These are phyloP conservation scores for Penicillium verrucosum DNA, from an alignment of 2,329 filamentous ascomycete genomes.

Conservation along the genomic window DNA sequence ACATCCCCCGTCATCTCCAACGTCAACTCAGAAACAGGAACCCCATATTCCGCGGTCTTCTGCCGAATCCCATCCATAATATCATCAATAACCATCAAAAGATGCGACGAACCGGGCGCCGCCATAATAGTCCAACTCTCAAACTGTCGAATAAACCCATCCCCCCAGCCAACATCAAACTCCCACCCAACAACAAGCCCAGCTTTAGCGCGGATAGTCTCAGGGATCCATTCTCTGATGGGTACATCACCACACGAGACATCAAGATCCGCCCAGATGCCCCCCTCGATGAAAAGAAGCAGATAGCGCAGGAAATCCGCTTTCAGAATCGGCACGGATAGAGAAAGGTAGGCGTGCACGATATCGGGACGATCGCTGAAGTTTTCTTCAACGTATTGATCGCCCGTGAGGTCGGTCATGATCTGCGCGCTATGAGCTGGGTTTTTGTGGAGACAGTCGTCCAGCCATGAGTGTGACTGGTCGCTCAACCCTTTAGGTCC, in stretches of 20 bases:
- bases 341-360: neutral
- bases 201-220: neutral
- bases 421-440: neutral
- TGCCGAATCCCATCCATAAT: slow-evolving; percentile 3
- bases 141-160: slow-evolving; percentile 5
- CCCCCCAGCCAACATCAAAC: slow-evolving; percentile 5
- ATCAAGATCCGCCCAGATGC: slow-evolving; percentile 6
- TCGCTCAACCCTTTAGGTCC: slow-evolving; percentile 1
- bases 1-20: slow-evolving; percentile 1
- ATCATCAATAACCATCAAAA: slow-evolving; percentile 9
- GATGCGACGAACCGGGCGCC: neutral
- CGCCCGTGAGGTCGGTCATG: slow-evolving; percentile 3
- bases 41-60: neutral
- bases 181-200: slow-evolving; percentile 6
- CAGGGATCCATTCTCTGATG: neutral
- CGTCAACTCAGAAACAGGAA: neutral
- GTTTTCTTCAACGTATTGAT: neutral
- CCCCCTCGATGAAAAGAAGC: neutral
- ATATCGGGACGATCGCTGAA: slow-evolving; percentile 1
- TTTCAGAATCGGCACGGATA: slow-evolving; percentile 2
- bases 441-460: slow-evolving; percentile 7
- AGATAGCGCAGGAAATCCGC: slow-evolving; percentile 6
- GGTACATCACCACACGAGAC: slow-evolving; percentile 7
- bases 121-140: slow-evolving; percentile 10
- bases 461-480: neutral